Evolutionary conservation across 164 flowering plant species (phyloP), one percentile per base, ranked within the genome.

Genomic region (Tetrastigma voinierianum): DNA sequence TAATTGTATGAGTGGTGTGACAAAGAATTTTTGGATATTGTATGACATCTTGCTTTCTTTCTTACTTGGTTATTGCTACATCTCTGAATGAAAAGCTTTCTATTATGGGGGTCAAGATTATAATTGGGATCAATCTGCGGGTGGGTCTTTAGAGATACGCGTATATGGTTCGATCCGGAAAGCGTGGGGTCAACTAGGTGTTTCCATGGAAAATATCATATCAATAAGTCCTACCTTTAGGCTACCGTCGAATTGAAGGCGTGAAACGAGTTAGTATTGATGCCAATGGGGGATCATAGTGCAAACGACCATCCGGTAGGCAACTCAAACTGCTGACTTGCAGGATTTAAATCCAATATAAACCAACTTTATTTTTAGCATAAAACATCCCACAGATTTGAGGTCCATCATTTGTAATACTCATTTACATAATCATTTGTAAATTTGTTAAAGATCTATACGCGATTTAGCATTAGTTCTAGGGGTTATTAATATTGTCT

Each of bases 271-370:
- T 40, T 14, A 55, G 67, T 57, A 67, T 94, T 45, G 18, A n/a
- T 75, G 96, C 96, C n/a, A 89, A 86, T 83, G 96, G 98, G n/a
- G 66, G 97, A 91, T 82, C 96, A 89, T 65, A 94, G 96, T 78
- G 90, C 88, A n/a, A 92, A n/a, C n/a, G 95, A 71, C 65, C 87
- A 70, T 85, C 90, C 65, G 80, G 97, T 94, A 64, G 73, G 77
- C 76, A 19, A 46, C 59, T 63, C 53, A n/a, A 17, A 24, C 9
- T 48, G 19, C 40, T 24, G 24, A n/a, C 15, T 15, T 45, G 25
- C 47, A n/a, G n/a, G 56, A 53, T 52, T 23, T 61, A 32, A n/a
- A n/a, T n/a, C n/a, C 48, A n/a, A 54, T 20, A 10, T 1, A 60
- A 18, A 51, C 17, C 55, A 8, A 9, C 23, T 24, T 19, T 62